Conservation (phyloP, 257 asterid genomes). For the Scutellaria barbata region DNA sequence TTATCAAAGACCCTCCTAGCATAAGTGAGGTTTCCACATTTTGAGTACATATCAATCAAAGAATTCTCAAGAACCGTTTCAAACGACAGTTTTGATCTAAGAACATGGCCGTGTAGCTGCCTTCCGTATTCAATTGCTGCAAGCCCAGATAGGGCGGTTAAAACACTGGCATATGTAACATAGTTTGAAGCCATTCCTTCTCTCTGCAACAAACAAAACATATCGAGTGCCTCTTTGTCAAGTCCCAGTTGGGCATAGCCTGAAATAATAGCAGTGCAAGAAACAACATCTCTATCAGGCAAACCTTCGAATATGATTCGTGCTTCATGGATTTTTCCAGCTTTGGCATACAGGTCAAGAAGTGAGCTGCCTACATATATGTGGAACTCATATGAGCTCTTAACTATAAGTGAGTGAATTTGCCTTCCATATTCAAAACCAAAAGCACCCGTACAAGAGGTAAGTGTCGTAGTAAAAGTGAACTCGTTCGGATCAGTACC, state of each 20-base stretch:
- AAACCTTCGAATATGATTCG: slow-evolving; percentile 59
- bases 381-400: slow-evolving; percentile 64
- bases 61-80: slow-evolving; percentile 69
- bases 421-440: slow-evolving; percentile 60
- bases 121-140: slow-evolving; percentile 81
- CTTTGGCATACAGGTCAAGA: slow-evolving; percentile 86
- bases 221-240: slow-evolving; percentile 67
- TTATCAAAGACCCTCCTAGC: slow-evolving; percentile 72
- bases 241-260: slow-evolving; percentile 82
- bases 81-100: slow-evolving; percentile 57
- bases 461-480: slow-evolving; percentile 79
- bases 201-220: slow-evolving; percentile 56
- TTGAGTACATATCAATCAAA: slow-evolving; percentile 86
- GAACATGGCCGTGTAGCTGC: slow-evolving; percentile 74
- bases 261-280: slow-evolving; percentile 84
- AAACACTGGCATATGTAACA: slow-evolving; percentile 71
- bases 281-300: slow-evolving; percentile 74
- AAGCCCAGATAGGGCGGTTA: slow-evolving; percentile 82
- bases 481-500: slow-evolving; percentile 78
- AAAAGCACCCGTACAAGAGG: slow-evolving; percentile 52
- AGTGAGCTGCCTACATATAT: slow-evolving; percentile 86
- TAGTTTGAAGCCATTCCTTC: slow-evolving; percentile 68
- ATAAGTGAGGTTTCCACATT: slow-evolving; percentile 78
- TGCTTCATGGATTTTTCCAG: slow-evolving; percentile 73
- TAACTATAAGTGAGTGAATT: slow-evolving; percentile 64